Base-by-base conservation (phyloP, 228 moss, liverwort and hornwort genomes). In the Sphagnum magellanicum region DNA sequence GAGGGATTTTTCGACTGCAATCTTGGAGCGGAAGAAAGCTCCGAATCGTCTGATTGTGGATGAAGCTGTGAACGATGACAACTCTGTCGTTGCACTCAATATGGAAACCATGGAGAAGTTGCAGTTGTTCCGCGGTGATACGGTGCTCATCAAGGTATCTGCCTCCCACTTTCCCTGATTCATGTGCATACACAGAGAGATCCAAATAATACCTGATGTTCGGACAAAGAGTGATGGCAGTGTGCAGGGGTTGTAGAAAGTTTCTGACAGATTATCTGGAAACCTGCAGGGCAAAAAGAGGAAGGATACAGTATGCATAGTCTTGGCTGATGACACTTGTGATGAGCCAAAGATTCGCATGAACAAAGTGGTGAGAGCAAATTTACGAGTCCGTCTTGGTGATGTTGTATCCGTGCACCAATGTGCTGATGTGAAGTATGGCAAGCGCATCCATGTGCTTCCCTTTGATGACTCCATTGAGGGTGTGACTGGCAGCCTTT, bases 11-110 rank as follows among this genome's bases (percentile, higher is more conserved):
- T 74, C 83, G 5, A 79, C 83, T 11, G 83, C 83, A 58, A 83
- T 83, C 60, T 59, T 83, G 65, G 83, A 83, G 67, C 79, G 83
- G 15, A 83, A 83, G 74, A 83, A 83, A 68, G 74, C 79, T 50
- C 79, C 79, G 0, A 83, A 83, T 69, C 83, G 83, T 15, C 71
- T 83, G 4, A 63, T 83, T 7, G 83, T 83, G 9, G 83, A 83
- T 10, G 83, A 83, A 65, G 83, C 83, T 7, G 83, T 83, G 59
- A 83, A 76, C 52, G 83, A 83, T 66, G 83, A 83, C 67, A 83
- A 83, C 65, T 83, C 83, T 14, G 83, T 83, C 46, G 83, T 83
- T 15, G 79, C 83, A 46, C 76, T 83, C 55, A 79, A 83, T 13
- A 77, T 68, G 74, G 83, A 83, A 48, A 83, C 83, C 57, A 83